Conservation (phyloP, 768 basidiomycete genomes). For the Coprinellus micaceus region DNA sequence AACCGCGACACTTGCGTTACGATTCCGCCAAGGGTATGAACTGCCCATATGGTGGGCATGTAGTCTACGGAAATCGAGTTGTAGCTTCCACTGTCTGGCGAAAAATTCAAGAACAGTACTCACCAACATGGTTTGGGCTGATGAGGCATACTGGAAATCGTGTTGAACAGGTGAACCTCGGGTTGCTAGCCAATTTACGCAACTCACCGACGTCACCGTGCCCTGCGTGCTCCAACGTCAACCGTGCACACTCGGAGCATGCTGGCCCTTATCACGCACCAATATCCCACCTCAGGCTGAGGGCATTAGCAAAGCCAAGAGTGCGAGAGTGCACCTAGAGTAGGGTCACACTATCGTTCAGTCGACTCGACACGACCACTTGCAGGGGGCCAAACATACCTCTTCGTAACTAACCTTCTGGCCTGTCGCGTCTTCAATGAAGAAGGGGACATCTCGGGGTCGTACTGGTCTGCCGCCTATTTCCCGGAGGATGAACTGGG, state of each 20-base stretch:
- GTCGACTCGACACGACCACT: background rate
- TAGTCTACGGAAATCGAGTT: conserved; percentile 40
- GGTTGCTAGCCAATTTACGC: conserved; percentile 4
- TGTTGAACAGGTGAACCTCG: background rate
- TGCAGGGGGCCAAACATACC: conserved; percentile 29
- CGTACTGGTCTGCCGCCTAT: conserved; percentile 44
- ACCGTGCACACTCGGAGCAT: conserved; percentile 6
- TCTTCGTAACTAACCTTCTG: conserved; percentile 41
- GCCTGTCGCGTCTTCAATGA: conserved; percentile 57
- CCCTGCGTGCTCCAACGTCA: conserved; percentile 27
- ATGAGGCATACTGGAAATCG: conserved; percentile 50
- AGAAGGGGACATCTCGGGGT: conserved; percentile 44
- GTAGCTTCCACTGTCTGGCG: background rate
- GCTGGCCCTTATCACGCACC: conserved; percentile 28
- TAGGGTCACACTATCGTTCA: no score
- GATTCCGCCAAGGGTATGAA: conserved; percentile 54
- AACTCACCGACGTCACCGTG: conserved; percentile 49
- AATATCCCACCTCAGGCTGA: conserved; percentile 45
- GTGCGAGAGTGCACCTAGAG: conserved; percentile 38
- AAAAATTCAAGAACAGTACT: conserved; percentile 12
- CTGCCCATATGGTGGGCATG: conserved; percentile 53
- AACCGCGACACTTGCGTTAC: conserved; percentile 44
- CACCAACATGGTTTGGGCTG: conserved; percentile 63
- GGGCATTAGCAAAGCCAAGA: conserved; percentile 50
- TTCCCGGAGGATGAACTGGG: conserved; percentile 61